phyloP scores from a whole-genome alignment of 257 asterid species.

The Ilex aquifolium region DNA sequence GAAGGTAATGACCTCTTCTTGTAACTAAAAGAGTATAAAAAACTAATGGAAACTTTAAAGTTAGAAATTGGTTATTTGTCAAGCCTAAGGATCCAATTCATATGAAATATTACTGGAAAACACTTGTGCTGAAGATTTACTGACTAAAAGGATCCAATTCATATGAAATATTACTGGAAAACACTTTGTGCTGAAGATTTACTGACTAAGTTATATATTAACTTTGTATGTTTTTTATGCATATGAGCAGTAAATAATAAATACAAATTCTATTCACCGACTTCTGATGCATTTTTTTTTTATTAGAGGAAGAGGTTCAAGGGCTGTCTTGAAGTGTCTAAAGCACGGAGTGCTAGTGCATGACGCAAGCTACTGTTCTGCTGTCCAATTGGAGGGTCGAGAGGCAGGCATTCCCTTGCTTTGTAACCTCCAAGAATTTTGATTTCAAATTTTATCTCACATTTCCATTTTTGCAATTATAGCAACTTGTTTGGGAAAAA shows the following conservation, averaged over 20 bases:
- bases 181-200: background rate
- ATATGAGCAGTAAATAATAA: background rate
- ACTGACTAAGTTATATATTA: too few species aligned
- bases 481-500: background rate
- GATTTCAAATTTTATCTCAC: background rate
- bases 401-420: constrained; percentile 47
- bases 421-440: constrained; percentile 9
- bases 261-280: background rate
- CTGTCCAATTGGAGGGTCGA: constrained; percentile 75
- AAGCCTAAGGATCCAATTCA: background rate
- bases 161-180: too few species aligned
- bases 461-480: background rate
- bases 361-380: constrained; percentile 70
- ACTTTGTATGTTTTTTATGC: too few species aligned
- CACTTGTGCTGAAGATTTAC: background rate
- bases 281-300: constrained; percentile 12
- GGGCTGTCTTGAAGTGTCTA: constrained; percentile 67
- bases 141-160: background rate
- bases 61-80: background rate
- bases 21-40: background rate
- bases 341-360: constrained; percentile 66
- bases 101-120: background rate
- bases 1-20: constrained; percentile 43
- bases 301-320: constrained; percentile 83
- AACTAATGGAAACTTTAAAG: background rate